These are phyloP conservation scores for Marsdenia floribunda DNA, from an alignment of 257 asterid species.

Conservation along the genomic window DNA sequence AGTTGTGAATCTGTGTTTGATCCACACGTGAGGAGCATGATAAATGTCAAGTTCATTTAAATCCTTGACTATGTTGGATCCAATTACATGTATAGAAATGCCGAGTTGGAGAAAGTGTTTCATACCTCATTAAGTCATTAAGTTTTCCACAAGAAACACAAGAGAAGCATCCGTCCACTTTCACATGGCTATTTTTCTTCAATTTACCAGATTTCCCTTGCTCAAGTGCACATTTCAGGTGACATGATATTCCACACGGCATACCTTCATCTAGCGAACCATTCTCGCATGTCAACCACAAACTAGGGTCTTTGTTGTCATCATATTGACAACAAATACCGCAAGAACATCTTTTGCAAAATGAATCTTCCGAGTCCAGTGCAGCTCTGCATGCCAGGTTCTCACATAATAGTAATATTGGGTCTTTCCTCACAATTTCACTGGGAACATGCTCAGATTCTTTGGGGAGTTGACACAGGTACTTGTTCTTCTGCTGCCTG, in stretches of 20 bases:
- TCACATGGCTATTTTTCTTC: conserved; percentile 40
- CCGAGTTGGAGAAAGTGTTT: conserved; percentile 7
- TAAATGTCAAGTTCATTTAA: not conserved
- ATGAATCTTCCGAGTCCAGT: conserved; percentile 36
- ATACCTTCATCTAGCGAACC: conserved; percentile 49
- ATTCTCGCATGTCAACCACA: conserved; percentile 67
- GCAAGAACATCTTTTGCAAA: conserved; percentile 84
- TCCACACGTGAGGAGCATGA: no score
- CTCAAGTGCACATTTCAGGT: conserved; percentile 68
- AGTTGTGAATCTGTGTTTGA: not conserved
- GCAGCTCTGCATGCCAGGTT: conserved; percentile 77
- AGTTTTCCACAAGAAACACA: conserved; percentile 73
- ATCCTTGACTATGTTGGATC: not conserved
- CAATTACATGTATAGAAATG: not conserved
- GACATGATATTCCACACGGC: conserved; percentile 82
- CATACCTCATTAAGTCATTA: conserved; percentile 69
- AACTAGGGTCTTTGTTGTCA: conserved; percentile 82
- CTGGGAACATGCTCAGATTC: conserved; percentile 30
- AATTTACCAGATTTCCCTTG: conserved; percentile 54
- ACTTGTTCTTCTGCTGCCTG: conserved; percentile 48
- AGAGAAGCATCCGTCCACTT: conserved; percentile 66
- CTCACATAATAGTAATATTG: conserved; percentile 35
- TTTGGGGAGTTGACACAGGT: conserved; percentile 10
- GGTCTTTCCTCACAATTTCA: conserved; percentile 25
- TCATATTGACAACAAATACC: conserved; percentile 67